phyloP scores from a whole-genome alignment of 2,329 filamentous ascomycete species.

The Calonectria ilicicola region DNA sequence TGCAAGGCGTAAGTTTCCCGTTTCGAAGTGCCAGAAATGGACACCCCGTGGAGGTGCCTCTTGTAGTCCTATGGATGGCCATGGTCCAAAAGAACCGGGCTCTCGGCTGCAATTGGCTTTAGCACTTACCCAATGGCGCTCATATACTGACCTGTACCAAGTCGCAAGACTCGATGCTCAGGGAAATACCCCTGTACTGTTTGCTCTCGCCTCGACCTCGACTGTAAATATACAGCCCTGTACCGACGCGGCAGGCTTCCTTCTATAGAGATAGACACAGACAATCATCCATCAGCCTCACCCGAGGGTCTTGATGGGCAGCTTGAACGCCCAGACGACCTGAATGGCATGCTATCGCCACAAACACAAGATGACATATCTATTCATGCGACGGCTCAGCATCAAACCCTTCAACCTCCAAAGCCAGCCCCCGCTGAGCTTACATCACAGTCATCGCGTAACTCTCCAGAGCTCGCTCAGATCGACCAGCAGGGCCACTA shows the following conservation, averaged over 20 bases:
- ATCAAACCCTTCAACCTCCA: neutral
- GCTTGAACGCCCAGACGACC: neutral
- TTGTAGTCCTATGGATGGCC: neutral
- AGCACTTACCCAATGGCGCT: neutral
- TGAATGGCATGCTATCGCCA: neutral
- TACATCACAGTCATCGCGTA: conserved; percentile 29
- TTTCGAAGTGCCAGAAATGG: neutral
- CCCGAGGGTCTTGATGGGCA: conserved; percentile 11
- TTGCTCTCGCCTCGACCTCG: conserved; percentile 36
- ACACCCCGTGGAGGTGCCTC: neutral
- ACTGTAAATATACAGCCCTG: conserved; percentile 38
- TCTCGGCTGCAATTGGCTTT: neutral
- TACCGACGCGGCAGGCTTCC: conserved; percentile 40
- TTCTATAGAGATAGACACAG: conserved; percentile 36
- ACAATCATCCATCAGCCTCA: conserved; percentile 1
- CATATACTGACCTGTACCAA: conserved; percentile 11
- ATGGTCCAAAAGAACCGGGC: neutral
- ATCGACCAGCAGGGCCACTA: conserved; percentile 34
- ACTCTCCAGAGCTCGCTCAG: conserved; percentile 30
- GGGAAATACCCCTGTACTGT: conserved; percentile 39
- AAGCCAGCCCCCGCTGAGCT: conserved; percentile 4
- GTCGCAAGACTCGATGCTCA: conserved; percentile 42
- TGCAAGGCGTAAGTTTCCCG: conserved; percentile 36
- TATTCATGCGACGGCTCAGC: conserved; percentile 25
- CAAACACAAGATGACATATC: conserved; percentile 27